Evolutionary conservation across 2,329 filamentous ascomycete genomes (phyloP).

Genomic region (Neonectria ditissima): DNA sequence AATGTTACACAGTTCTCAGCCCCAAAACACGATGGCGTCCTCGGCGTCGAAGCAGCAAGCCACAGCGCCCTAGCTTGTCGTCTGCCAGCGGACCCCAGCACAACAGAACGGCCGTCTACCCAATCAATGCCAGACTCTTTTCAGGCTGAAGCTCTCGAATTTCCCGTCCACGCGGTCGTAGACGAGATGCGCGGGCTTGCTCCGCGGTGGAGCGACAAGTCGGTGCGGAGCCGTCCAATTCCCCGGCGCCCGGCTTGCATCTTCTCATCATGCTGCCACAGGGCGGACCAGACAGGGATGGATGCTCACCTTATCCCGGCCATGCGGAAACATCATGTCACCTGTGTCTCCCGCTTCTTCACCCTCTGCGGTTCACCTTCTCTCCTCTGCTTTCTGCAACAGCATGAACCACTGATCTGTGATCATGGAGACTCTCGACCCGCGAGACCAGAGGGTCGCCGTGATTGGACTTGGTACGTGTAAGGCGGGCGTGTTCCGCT

Average conservation of each 20-base stretch:
- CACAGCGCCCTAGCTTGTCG: neutral
- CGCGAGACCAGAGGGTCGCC: slow-evolving; percentile 30
- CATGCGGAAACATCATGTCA: slow-evolving; percentile 7
- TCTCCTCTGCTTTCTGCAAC: neutral
- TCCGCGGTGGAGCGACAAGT: slow-evolving; percentile 12
- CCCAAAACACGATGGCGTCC: too few relatives aligned
- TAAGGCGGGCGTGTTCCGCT: neutral
- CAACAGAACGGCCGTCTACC: neutral
- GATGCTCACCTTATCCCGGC: neutral
- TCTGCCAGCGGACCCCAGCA: too few relatives aligned
- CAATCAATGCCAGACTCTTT: neutral
- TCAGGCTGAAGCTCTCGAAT: neutral
- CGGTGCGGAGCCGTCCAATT: neutral
- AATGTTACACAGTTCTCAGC: neutral
- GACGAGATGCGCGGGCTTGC: slow-evolving; percentile 13
- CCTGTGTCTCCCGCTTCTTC: slow-evolving; percentile 7
- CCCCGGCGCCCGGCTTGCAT: neutral
- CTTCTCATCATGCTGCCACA: slow-evolving; percentile 2
- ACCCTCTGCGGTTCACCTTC: neutral
- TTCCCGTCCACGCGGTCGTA: neutral
- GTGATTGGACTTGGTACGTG: slow-evolving; percentile 32
- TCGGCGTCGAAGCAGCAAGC: neutral
- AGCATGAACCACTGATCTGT: slow-evolving; percentile 3
- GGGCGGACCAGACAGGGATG: slow-evolving; percentile 3
- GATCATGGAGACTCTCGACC: slow-evolving; percentile 19